Evolutionary conservation across 2,329 filamentous ascomycete species (phyloP).

Genomic region (Ceratocystis albifundus): DNA sequence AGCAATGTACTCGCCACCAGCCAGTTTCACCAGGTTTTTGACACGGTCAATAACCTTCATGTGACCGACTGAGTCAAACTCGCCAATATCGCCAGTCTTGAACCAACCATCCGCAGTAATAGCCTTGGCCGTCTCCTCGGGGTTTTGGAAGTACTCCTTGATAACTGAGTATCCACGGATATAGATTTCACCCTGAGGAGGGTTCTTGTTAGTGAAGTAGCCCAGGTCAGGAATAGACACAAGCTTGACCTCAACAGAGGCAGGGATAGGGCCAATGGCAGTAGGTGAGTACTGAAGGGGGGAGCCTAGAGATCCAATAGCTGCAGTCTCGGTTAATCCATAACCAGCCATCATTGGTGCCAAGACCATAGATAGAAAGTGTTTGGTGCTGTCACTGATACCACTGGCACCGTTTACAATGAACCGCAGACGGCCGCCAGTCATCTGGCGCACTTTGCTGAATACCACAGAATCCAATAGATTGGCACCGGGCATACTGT

Average conservation of each 20-base stretch:
- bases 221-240: constrained; percentile 83
- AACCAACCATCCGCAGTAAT: constrained; percentile 87
- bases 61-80: constrained; percentile 70
- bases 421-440: constrained; percentile 76
- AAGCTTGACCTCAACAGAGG: constrained; percentile 75
- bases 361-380: constrained; percentile 83
- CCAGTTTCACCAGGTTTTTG: constrained; percentile 96
- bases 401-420: constrained; percentile 92
- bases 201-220: constrained; percentile 61
- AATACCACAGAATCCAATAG: constrained; percentile 77
- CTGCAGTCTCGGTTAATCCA: constrained; percentile 84
- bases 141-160: constrained; percentile 70
- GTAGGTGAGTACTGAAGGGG: constrained; percentile 72
- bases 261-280: constrained; percentile 67
- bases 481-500: constrained; percentile 52
- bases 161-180: constrained; percentile 69
- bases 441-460: constrained; percentile 80
- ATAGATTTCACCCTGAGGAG: constrained; percentile 86
- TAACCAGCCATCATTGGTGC: constrained; percentile 93
- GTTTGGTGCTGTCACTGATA: constrained; percentile 73
- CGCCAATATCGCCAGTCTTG: constrained; percentile 90
- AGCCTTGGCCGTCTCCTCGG: constrained; percentile 68
- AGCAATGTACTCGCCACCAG: constrained; percentile 92
- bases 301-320: constrained; percentile 70
- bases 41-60: constrained; percentile 85